Evolutionary conservation across 2,329 filamentous ascomycete species (phyloP), one percentile per base, ranked within the genome.

Genomic region (Monosporascus sp.): DNA sequence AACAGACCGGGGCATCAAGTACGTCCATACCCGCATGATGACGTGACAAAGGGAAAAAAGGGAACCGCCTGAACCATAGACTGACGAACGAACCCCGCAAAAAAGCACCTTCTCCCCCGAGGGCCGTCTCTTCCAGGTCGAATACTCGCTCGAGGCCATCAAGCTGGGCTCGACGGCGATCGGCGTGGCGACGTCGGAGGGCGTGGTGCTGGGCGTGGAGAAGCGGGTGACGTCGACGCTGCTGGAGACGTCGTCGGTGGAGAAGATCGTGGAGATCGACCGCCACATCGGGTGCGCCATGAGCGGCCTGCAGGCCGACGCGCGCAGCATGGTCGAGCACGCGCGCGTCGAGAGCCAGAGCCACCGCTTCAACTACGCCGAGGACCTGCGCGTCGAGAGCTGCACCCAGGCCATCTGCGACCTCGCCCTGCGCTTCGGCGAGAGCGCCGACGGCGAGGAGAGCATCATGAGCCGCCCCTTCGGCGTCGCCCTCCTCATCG

Each of bases 131-230:
- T 99, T 99, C 84, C 94, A 99, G 80, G 94, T 99, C 80, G 94
- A 99, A 88, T 99, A 99, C 85, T 97, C 94, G 56, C 88, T 99
- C 74, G 94, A 99, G 81, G 94, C 94, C 75, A 99, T 99, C 85
- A 99, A 99, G 81, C 89, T 97, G 63, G 94, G 94, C 64, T 96
- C 90, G 67, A 99, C 94, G 64, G 94, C 94, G 70, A 99, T 99
- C 77, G 94, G 94, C 66, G 92, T 99, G 63, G 91, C 94, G 66
- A 99, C 94, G 48, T 89, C 90, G 54, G 89, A 95, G 72, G 94
- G 94, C 68, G 92, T 97, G 58, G 88, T 99, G 69, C 87, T 99
- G 50, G 94, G 94, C 64, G 94, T 99, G 60, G 94, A 99, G 79
- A 99, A 99, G 85, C 92, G 94, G 68, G 94, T 99, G 66, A 99